A percentile compares a stretch with the other conserved stretches of the same genome.
Evolutionary conservation across 1,139 yeast species (phyloP).

Genomic region (Wickerhamomyces sp.): DNA sequence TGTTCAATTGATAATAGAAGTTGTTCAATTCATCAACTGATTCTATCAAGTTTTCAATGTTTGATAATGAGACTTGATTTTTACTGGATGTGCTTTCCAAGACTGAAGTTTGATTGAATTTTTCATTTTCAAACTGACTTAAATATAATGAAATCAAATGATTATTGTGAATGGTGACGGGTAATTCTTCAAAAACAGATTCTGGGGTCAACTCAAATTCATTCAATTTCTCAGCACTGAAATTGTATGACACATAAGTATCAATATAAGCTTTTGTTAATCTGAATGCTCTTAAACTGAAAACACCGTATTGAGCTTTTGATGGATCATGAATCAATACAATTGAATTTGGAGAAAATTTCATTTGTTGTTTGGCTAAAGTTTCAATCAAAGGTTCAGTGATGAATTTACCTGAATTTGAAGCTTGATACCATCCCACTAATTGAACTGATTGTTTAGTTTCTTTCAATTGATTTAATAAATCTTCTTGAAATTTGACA

Average conservation of each 20-base stretch:
- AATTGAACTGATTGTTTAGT: slow-evolving; percentile 69
- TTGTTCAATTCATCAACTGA: slow-evolving; percentile 81
- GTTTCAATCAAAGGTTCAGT: slow-evolving; percentile 64
- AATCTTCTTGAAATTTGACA: slow-evolving; percentile 64
- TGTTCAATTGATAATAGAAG: slow-evolving; percentile 56
- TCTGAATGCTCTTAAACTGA: slow-evolving; percentile 66
- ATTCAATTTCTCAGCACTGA: slow-evolving; percentile 63
- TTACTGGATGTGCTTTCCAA: slow-evolving; percentile 34
- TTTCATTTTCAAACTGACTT: slow-evolving; percentile 27
- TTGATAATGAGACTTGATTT: slow-evolving; percentile 27
- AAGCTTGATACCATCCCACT: slow-evolving; percentile 80
- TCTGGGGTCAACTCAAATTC: slow-evolving; percentile 59
- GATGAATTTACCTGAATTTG: slow-evolving; percentile 64
- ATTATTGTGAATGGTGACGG: slow-evolving; percentile 58
- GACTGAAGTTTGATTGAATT: slow-evolving; percentile 29
- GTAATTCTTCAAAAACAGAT: slow-evolving; percentile 70
- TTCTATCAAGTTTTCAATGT: slow-evolving; percentile 65
- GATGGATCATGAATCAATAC: slow-evolving; percentile 72
- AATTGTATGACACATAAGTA: slow-evolving; percentile 45
- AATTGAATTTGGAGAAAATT: slow-evolving; percentile 56
- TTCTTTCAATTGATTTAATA: slow-evolving; percentile 55
- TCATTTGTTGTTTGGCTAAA: slow-evolving; percentile 59
- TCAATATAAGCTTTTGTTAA: slow-evolving; percentile 59
- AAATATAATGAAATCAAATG: slow-evolving; percentile 42
- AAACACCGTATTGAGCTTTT: slow-evolving; percentile 51